Base-by-base conservation (phyloP, 768 basidiomycete species). In the Lactarius sanguifluus region DNA sequence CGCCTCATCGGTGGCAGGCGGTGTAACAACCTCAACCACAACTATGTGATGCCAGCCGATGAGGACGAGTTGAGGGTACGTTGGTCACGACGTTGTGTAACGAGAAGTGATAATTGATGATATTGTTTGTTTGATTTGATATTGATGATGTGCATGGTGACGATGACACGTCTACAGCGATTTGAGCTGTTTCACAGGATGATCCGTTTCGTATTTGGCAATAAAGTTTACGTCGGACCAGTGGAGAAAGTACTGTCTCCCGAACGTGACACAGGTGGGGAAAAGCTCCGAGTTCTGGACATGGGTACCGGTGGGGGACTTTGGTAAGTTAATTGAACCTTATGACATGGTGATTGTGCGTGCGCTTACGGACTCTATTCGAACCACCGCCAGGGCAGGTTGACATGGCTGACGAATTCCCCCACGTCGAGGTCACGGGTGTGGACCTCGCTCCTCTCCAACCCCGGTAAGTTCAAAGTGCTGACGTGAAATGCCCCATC, bases 361-460 rank as follows among this genome's bases (percentile, higher is more conserved):
- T 10, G 32, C 34, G 41, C 57, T 61, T 34, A 54, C 62, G 50
- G 25, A 25, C 25, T 52, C 25, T 52, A 52, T 34, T 30, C 28
- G 23, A 18, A 54, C 15, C 12, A 4, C 18, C 9, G 30, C 36
- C 61, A 89, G 87, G 88, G 86, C 89, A 30, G 84, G 84, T 89
- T 69, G 85, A 86, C 74, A 83, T 90, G 77, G 89, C 88, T 58
- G 86, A 89, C 70, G 87, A 88, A 75, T 90, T 90, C 74, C 86
- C 85, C 54, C 74, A 77, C 58, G 86, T 81, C 65, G 85, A 89
- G 69, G 85, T 90, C 68, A 81, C 86, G 73, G 89, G 87, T 28
- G 79, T 88, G 67, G 88, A 90, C 78, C 81, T 90, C 40, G 87
- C 88, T 28, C 88, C 88, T 69, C 83, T 90, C 47, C 89, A 90